Evolutionary conservation across 192 early-diverging fungal genomes (phyloP), one percentile per base, ranked within the genome.

Genomic region (Coemansia sp.): DNA sequence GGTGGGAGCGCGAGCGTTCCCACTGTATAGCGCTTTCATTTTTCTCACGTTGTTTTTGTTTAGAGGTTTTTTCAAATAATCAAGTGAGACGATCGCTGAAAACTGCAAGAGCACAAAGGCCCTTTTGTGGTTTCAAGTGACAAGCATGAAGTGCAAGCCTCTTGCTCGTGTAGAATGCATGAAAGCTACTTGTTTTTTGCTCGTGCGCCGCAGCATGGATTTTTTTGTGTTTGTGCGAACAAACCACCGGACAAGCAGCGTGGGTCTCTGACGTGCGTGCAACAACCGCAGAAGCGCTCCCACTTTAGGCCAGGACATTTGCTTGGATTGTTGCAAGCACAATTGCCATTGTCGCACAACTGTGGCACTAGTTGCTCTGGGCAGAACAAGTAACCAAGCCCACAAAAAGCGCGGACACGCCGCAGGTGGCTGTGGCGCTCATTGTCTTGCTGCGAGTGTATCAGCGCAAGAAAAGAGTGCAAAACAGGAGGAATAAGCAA

Each of bases 351-450:
- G 47, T 11, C 47, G 47, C 23, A 12, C 47, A 11, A 50, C 47
- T 50, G 47, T 23, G 21, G 47, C 23, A 20, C 42, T n/a, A 20
- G 42, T 8, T 45, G 42, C 42, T 45, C 16, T 45, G 23, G 47
- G 3, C 47, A 50, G 23, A 3, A 50, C 47, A 50, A 26, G 47
- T 50, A 50, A 50, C 47, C 47, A 50, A 26, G 3, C 42, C 42
- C 42, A 45, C 47, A 50, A 21, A 23, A 23, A 26, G 9, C 26
- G 52, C 52, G 23, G 52, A 31, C 28, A 26, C 52, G 52, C 52
- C 28, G 52, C 52, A 26, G 52, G 52, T 53, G 52, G 52, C 25
- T 53, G 52, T 53, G 52, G 52, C 52, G 52, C 26, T 45, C 14
- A 53, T 53, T 53, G 52, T 53, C 52, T 28, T 13, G 52, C 52